Percentiles rank a stretch among this genome's conserved stretches.
These are phyloP conservation scores for Lipomyces sp. DNA, from an alignment of 805 yeast genomes.

Conservation along the genomic window DNA sequence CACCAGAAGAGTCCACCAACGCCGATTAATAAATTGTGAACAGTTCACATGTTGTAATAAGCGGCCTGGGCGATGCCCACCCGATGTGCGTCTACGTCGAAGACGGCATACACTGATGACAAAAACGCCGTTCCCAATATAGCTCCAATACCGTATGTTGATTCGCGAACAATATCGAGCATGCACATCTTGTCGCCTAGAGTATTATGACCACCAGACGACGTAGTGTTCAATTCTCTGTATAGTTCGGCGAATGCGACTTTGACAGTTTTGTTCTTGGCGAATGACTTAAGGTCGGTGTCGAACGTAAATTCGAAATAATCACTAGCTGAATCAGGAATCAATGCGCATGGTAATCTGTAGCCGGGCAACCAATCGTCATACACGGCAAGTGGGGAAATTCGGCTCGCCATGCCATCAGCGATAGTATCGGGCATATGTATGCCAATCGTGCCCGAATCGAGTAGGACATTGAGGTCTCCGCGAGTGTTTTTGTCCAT, in stretches of 20 bases:
- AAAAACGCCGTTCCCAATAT: conserved; percentile 33
- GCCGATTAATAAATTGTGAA: background rate
- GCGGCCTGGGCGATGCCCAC: conserved; percentile 32
- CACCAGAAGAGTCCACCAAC: conserved; percentile 7
- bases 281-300: background rate
- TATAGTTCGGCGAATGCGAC: conserved; percentile 23
- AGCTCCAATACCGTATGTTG: conserved; percentile 31
- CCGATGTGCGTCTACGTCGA: conserved; percentile 20
- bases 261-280: conserved; percentile 11
- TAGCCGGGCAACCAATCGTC: conserved; percentile 32
- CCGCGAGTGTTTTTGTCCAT: no score
- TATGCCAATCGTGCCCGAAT: conserved; percentile 33
- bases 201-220: background rate
- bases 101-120: conserved; percentile 27
- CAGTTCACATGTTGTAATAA: conserved; percentile 13
- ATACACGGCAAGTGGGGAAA: conserved; percentile 20
- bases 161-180: conserved; percentile 30
- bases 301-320: conserved; percentile 7
- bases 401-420: conserved; percentile 22
- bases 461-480: conserved; percentile 23
- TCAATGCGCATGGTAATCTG: conserved; percentile 23
- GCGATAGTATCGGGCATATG: conserved; percentile 26
- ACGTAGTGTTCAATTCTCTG: conserved; percentile 8
- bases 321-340: background rate
- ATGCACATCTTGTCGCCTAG: conserved; percentile 15